Base-by-base conservation (phyloP, 148 eudicot species). In the Agrostemma githago region DNA sequence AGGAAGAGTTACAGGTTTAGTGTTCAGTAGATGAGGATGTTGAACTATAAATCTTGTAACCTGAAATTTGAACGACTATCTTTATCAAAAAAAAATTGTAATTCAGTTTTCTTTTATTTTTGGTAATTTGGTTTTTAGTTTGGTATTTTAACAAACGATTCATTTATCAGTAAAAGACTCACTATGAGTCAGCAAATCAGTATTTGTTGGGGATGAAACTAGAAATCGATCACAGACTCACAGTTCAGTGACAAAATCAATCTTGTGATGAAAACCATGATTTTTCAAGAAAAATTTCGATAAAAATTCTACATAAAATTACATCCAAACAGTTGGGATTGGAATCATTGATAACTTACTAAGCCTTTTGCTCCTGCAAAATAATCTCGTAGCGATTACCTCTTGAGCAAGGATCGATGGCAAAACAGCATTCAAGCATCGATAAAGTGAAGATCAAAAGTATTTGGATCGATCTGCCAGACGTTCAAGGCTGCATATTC, bases 401-500 rank as follows among this genome's bases (percentile, higher is more conserved):
- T 6, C 56, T 14, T n/a, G 17, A 72, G 43, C 53, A 77, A 77
- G 14, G 42, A 43, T 43, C 54, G 6, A 66, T 42, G 5, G 46
- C 51, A 8, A 42, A 69, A 14, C 26, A n/a, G 71, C 42, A 72
- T 39, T 90, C 79, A 90, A 17, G 89, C 97, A 84, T 95, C 99
- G 17, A 95, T 95, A 73, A 95, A 95, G 16, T 93, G 84, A 74
- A 95, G 92, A 58, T 95, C 96, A 4, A 92, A 95, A 43, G 96
- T 90, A 78, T 85, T 85, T 57, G 99, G 99, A 86, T 95, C 97
- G 76, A 95, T 95, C 82, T 92, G 99, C 99, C 99, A 95, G 80
- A 95, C 99, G 53, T 95, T 95, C 66, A 95, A 75, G 65, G 96
- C 96, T 66, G 97, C 99, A 38, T 95, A 95, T 81, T 92, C 99